phyloP scores from a whole-genome alignment of 371 early-diverging fungal species.

The Batrachochytrium dendrobatidis region DNA sequence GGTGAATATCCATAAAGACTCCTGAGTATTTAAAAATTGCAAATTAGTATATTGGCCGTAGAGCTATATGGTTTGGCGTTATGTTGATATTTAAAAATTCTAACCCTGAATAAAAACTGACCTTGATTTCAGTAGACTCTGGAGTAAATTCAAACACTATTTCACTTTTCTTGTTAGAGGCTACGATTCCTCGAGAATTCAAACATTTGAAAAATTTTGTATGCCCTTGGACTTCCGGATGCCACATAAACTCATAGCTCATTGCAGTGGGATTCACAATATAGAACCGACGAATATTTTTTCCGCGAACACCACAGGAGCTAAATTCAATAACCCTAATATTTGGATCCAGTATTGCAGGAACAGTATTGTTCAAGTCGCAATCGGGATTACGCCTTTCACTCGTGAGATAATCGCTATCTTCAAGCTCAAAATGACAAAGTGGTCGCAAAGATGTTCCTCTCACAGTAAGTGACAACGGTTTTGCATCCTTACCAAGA shows the following conservation, averaged over 20 bases:
- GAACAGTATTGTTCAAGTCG: constrained; percentile 15
- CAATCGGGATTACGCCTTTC: constrained; percentile 32
- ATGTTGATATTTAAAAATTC: constrained; percentile 1
- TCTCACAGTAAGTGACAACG: constrained; percentile 21
- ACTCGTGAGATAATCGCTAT: constrained; percentile 38
- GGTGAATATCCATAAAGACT: constrained; percentile 44
- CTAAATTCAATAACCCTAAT: constrained; percentile 42
- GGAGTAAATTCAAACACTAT: constrained; percentile 47
- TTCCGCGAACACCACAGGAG: constrained; percentile 41
- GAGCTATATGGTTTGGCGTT: neutral
- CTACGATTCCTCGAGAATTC: constrained; percentile 34
- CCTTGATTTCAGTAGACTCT: constrained; percentile 39
- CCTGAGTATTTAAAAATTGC: constrained; percentile 13
- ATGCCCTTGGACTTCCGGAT: constrained; percentile 10
- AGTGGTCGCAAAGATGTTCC: constrained; percentile 42
- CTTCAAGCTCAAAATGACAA: constrained; percentile 51
- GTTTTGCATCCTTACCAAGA: constrained; percentile 24
- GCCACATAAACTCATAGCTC: constrained; percentile 43
- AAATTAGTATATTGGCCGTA: neutral
- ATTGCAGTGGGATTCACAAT: constrained; percentile 45
- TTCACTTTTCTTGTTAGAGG: constrained; percentile 40
- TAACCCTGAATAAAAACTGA: constrained; percentile 7
- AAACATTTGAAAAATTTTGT: constrained; percentile 36
- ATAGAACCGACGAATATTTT: constrained; percentile 41
- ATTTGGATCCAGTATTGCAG: constrained; percentile 30